Evolutionary conservation across 225 moss, liverwort and hornwort species (phyloP).

Genomic region (Polytrichum formosum): DNA sequence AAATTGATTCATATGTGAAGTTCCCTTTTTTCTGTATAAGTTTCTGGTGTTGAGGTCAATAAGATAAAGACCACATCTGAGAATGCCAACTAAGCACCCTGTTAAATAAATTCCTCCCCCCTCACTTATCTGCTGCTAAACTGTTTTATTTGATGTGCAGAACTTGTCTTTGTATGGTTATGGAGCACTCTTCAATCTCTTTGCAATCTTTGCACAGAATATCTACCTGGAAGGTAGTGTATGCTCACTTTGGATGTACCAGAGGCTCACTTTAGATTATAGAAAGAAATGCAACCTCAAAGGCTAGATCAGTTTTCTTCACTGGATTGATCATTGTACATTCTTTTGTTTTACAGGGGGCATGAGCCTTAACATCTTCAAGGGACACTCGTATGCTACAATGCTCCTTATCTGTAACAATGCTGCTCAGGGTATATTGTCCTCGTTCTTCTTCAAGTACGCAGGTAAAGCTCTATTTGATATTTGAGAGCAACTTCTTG

Average conservation of each 20-base stretch:
- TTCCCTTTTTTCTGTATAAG: too few relatives aligned
- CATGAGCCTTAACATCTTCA: conserved; percentile 68
- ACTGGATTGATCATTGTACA: too few relatives aligned
- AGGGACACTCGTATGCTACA: conserved; percentile 91
- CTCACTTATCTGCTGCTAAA: too few relatives aligned
- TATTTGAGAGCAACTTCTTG: too few relatives aligned
- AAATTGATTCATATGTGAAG: too few relatives aligned
- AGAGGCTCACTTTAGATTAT: neutral
- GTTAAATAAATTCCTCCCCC: too few relatives aligned
- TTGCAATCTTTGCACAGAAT: conserved; percentile 61
- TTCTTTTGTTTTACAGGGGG: conserved; percentile 41
- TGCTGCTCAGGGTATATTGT: conserved; percentile 94
- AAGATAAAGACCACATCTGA: too few relatives aligned
- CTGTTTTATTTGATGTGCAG: conserved; percentile 31
- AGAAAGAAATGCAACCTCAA: neutral
- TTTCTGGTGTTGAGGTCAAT: too few relatives aligned
- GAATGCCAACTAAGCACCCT: too few relatives aligned
- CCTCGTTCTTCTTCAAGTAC: conserved; percentile 96
- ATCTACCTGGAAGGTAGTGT: conserved; percentile 25
- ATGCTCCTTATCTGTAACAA: conserved; percentile 82
- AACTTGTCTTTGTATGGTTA: conserved; percentile 89
- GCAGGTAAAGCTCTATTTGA: conserved; percentile 49
- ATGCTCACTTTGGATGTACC: neutral
- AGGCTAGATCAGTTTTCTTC: too few relatives aligned
- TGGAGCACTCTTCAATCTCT: conserved; percentile 90